phyloP scores from a whole-genome alignment of 352 stramenopile species.

The Phytophthora aleatoria region DNA sequence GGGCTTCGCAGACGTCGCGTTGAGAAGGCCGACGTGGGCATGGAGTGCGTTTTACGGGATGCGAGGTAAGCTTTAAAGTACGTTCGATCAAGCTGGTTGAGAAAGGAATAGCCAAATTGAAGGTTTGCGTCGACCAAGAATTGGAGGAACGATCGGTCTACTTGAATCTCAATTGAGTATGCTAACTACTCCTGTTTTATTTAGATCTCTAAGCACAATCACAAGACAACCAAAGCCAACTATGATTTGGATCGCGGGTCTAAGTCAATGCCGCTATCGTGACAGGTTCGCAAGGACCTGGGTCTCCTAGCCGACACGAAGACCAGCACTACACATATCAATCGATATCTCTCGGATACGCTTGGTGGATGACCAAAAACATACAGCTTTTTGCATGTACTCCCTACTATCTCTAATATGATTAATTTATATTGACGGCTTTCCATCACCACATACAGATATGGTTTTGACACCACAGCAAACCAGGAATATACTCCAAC shows the following conservation, averaged over 20 bases:
- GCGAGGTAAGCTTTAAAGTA: background rate
- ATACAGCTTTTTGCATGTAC: background rate
- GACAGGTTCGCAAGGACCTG: background rate
- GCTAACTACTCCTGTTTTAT: too few relatives aligned
- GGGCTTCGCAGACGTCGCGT: background rate
- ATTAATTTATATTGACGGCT: background rate
- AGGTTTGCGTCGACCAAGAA: background rate
- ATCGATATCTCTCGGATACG: slow-evolving; percentile 6
- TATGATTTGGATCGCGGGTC: background rate
- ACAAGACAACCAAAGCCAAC: background rate
- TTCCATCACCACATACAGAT: slow-evolving; percentile 1
- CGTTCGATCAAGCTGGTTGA: too few relatives aligned
- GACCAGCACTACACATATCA: slow-evolving; percentile 3
- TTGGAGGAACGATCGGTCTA: background rate
- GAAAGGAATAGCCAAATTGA: background rate
- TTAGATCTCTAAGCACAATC: slow-evolving; percentile 1
- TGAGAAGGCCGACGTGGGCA: too few relatives aligned
- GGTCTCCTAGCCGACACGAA: background rate
- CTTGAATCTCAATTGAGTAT: too few relatives aligned
- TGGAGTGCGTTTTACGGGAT: too few relatives aligned
- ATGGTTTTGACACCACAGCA: slow-evolving; percentile 12
- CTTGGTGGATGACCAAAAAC: slow-evolving; percentile 6
- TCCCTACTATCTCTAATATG: slow-evolving; percentile 1
- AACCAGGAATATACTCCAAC: slow-evolving; percentile 10
- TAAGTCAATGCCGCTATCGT: background rate